These are phyloP conservation scores for Aspergillus novoparasiticus DNA, from an alignment of 2,329 filamentous ascomycete genomes.

Conservation along the genomic window DNA sequence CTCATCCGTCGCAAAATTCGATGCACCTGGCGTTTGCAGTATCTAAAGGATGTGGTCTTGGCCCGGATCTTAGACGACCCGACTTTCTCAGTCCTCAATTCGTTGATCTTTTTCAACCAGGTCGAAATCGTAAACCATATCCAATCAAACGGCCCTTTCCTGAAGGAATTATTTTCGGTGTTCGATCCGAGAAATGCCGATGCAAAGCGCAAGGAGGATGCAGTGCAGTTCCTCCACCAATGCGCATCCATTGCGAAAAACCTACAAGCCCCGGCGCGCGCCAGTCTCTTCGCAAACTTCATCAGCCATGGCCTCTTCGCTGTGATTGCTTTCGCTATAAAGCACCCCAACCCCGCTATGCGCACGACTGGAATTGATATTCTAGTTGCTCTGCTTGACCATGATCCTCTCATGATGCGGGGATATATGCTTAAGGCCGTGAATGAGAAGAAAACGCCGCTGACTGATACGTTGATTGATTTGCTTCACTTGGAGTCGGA, in stretches of 20 bases:
- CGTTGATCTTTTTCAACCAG: slow-evolving; percentile 98
- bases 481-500: slow-evolving; percentile 89
- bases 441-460: slow-evolving; percentile 77
- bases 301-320: slow-evolving; percentile 82
- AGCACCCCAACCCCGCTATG: slow-evolving; percentile 79
- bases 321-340: slow-evolving; percentile 89
- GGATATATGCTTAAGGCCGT: slow-evolving; percentile 91
- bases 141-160: slow-evolving; percentile 75
- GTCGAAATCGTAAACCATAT: slow-evolving; percentile 96
- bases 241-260: slow-evolving; percentile 95
- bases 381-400: slow-evolving; percentile 89
- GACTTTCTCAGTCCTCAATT: slow-evolving; percentile 96
- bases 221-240: slow-evolving; percentile 94
- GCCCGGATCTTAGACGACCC: slow-evolving; percentile 95
- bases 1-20: slow-evolving; percentile 87
- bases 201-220: slow-evolving; percentile 81
- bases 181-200: slow-evolving; percentile 69
- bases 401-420: slow-evolving; percentile 92
- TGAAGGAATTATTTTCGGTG: slow-evolving; percentile 84
- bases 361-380: slow-evolving; percentile 93
- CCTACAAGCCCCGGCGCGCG: slow-evolving; percentile 78
- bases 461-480: slow-evolving; percentile 92
- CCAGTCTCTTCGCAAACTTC: slow-evolving; percentile 86
- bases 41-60: slow-evolving; percentile 97
- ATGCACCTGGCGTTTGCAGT: slow-evolving; percentile 92